Conservation (phyloP, 441 rosid genomes). For the Lagerstroemia fauriei region DNA sequence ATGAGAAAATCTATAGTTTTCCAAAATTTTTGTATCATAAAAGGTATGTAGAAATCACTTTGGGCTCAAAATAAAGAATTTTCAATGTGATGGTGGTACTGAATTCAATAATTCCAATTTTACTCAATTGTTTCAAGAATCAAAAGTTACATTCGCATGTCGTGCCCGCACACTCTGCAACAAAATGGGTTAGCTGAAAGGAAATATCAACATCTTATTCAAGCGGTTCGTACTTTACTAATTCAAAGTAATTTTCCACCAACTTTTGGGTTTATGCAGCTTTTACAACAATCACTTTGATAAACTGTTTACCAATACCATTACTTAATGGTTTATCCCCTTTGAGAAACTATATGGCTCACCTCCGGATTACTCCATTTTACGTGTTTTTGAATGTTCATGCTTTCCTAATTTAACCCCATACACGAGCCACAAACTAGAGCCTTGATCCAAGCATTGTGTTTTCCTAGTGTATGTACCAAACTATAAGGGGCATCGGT, state of each 20-base stretch:
- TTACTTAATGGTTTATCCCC: not conserved
- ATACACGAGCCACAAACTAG: not conserved
- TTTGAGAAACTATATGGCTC: not conserved
- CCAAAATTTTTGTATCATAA: too few relatives aligned
- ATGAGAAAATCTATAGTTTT: not conserved
- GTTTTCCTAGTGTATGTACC: not conserved
- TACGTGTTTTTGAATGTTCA: not conserved
- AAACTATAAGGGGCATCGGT: slow-evolving; percentile 23
- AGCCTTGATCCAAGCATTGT: not conserved
- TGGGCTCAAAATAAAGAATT: not conserved
- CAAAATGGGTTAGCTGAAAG: not conserved
- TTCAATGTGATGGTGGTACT: not conserved
- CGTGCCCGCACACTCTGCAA: not conserved
- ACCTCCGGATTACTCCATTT: not conserved
- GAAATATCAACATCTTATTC: not conserved
- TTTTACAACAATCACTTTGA: not conserved
- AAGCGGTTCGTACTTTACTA: not conserved
- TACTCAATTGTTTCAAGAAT: not conserved
- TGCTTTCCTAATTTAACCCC: not conserved
- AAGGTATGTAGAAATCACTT: not conserved
- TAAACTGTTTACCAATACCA: not conserved
- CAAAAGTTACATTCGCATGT: not conserved
- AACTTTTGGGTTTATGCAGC: not conserved
- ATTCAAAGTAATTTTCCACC: not conserved
- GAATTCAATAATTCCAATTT: not conserved